These are phyloP conservation scores for Neurospora pannonica DNA, from an alignment of 495 filamentous ascomycete species.

Conservation along the genomic window DNA sequence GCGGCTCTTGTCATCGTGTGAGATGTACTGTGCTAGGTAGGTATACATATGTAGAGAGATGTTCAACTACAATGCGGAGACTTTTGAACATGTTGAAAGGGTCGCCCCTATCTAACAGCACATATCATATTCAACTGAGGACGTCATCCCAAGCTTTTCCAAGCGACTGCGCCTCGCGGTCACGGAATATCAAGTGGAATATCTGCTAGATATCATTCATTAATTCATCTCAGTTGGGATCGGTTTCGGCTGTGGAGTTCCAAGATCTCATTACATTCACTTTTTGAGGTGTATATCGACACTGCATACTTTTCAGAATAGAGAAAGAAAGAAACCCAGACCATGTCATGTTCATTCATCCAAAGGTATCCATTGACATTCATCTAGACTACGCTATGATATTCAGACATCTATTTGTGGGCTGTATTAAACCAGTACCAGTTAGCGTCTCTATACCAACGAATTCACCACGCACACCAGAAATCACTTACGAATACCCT, in stretches of 20 bases:
- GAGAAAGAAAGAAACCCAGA: background rate
- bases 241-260: background rate
- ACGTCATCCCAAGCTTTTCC: background rate
- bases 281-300: background rate
- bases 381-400: background rate
- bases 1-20: background rate
- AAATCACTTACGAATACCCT: slow-evolving; percentile 54
- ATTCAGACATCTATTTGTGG: slow-evolving; percentile 17
- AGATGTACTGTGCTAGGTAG: background rate
- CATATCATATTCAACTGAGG: background rate
- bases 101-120: background rate
- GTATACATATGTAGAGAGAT: too few relatives aligned
- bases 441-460: background rate
- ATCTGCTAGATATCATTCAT: background rate
- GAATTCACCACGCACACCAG: background rate
- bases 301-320: background rate
- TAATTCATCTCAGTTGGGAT: background rate
- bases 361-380: background rate
- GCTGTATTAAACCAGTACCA: slow-evolving; percentile 4
- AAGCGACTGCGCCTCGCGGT: background rate
- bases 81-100: background rate
- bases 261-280: background rate
- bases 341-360: background rate
- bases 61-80: background rate
- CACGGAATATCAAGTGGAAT: background rate